Conservation (phyloP, 768 basidiomycete genomes). For the Mycena metata region DNA sequence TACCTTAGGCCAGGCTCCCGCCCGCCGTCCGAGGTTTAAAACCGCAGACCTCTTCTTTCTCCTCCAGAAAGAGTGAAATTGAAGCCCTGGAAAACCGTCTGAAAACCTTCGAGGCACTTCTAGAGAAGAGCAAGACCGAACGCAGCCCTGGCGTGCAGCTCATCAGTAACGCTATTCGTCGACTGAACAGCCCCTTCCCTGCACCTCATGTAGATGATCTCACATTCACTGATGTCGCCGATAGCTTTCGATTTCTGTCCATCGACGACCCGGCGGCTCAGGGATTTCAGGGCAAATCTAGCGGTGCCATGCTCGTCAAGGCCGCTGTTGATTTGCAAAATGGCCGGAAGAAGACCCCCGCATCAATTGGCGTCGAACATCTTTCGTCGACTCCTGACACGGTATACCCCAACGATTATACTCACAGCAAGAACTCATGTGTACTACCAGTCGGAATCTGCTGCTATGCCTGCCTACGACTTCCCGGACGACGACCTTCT, state of each 20-base stretch:
- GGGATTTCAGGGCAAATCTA: constrained; percentile 71
- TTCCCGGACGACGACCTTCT: constrained; percentile 71
- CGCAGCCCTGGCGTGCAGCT: constrained; percentile 17
- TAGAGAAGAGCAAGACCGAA: constrained; percentile 8
- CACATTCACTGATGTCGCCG: constrained; percentile 10
- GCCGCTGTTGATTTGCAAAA: constrained; percentile 72
- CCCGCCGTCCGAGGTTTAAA: not conserved
- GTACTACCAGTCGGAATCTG: not conserved
- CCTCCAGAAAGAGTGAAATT: constrained; percentile 1
- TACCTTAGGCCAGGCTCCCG: no score
- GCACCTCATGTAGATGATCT: constrained; percentile 24
- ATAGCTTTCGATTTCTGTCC: constrained; percentile 6
- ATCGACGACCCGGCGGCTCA: not conserved
- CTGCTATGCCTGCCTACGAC: constrained; percentile 40
- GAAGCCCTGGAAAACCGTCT: constrained; percentile 19
- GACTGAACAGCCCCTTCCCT: constrained; percentile 16
- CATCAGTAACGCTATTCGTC: constrained; percentile 6
- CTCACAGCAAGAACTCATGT: no score
- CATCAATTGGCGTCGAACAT: not conserved
- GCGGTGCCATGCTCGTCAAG: constrained; percentile 67
- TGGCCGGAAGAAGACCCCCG: constrained; percentile 42
- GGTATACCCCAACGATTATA: constrained; percentile 36
- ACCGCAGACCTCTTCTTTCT: not conserved
- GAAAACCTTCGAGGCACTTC: constrained; percentile 18
- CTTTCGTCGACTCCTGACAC: constrained; percentile 42